phyloP scores from a whole-genome alignment of 2,329 filamentous ascomycete genomes.

The Esteya vermicola region DNA sequence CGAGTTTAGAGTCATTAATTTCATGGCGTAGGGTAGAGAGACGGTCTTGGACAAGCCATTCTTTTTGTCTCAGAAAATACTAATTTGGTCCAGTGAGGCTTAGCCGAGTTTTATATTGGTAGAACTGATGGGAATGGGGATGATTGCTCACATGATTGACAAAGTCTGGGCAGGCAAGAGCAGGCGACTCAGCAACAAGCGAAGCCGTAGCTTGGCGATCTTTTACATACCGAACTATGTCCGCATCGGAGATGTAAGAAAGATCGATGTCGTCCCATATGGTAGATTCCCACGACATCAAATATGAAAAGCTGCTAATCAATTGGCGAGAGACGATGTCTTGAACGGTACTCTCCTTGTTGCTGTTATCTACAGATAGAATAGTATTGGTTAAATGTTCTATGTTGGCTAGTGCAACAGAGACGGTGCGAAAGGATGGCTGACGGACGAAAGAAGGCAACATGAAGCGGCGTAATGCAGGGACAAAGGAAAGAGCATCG shows the following conservation, averaged over 20 bases:
- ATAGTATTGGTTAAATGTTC: conserved; percentile 69
- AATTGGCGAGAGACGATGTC: too few species aligned
- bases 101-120: conserved; percentile 5
- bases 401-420: conserved; percentile 62
- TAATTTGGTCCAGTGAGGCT: too few species aligned
- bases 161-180: conserved; percentile 61
- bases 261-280: conserved; percentile 80
- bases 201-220: conserved; percentile 49
- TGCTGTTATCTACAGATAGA: conserved; percentile 8
- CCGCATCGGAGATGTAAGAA: conserved; percentile 66
- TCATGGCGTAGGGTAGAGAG: conserved; percentile 76
- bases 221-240: conserved; percentile 64
- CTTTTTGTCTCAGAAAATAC: conserved; percentile 93
- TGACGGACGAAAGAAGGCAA: conserved; percentile 44
- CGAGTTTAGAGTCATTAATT: conserved; percentile 92
- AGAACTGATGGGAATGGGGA: not conserved
- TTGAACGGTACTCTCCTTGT: too few species aligned
- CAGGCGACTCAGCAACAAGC: conserved; percentile 49
- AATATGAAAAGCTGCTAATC: too few species aligned
- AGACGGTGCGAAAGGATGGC: conserved; percentile 53
- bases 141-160: conserved; percentile 62
- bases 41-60: conserved; percentile 92
- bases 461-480: conserved; percentile 53
- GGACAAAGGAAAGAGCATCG: conserved; percentile 77
- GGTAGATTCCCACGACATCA: conserved; percentile 57